These are phyloP conservation scores for Phytophthora litchii DNA, from an alignment of 352 stramenopile genomes.

Conservation along the genomic window DNA sequence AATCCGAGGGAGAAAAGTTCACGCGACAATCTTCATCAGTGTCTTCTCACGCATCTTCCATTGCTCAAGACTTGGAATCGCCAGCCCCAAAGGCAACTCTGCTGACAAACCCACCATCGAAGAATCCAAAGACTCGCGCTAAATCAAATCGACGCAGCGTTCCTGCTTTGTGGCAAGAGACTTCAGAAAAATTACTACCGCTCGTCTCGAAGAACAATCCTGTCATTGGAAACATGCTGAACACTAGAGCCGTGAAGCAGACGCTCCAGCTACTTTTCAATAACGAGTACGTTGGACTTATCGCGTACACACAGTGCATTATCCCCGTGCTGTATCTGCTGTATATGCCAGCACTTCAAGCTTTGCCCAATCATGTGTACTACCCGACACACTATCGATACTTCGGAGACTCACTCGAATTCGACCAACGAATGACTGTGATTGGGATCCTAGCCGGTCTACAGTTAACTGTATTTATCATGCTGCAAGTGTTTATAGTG, in stretches of 20 bases:
- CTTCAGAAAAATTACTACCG: slow-evolving; percentile 23
- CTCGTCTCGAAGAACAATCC: slow-evolving; percentile 17
- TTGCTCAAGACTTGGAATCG: background rate
- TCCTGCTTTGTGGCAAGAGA: slow-evolving; percentile 20
- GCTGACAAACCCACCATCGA: background rate
- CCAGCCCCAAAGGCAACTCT: slow-evolving; percentile 10
- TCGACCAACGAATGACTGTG: slow-evolving; percentile 28
- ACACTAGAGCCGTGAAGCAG: slow-evolving; percentile 35
- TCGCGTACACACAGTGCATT: slow-evolving; percentile 40
- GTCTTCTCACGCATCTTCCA: slow-evolving; percentile 5
- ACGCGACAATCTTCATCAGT: background rate
- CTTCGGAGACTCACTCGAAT: slow-evolving; percentile 15
- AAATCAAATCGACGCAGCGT: slow-evolving; percentile 2
- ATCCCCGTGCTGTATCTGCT: slow-evolving; percentile 39
- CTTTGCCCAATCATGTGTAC: slow-evolving; percentile 30
- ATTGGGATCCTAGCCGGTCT: slow-evolving; percentile 23
- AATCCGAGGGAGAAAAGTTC: slow-evolving; percentile 18
- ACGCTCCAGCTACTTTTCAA: slow-evolving; percentile 46
- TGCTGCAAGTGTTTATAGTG: slow-evolving; percentile 30
- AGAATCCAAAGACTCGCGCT: background rate
- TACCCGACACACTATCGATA: slow-evolving; percentile 35
- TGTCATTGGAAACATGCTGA: slow-evolving; percentile 18
- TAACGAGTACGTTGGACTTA: slow-evolving; percentile 44
- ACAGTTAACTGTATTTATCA: slow-evolving; percentile 20
- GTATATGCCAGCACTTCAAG: slow-evolving; percentile 34